These are phyloP conservation scores for Xylaria sp. DNA, from an alignment of 2,329 filamentous ascomycete species.

Conservation along the genomic window DNA sequence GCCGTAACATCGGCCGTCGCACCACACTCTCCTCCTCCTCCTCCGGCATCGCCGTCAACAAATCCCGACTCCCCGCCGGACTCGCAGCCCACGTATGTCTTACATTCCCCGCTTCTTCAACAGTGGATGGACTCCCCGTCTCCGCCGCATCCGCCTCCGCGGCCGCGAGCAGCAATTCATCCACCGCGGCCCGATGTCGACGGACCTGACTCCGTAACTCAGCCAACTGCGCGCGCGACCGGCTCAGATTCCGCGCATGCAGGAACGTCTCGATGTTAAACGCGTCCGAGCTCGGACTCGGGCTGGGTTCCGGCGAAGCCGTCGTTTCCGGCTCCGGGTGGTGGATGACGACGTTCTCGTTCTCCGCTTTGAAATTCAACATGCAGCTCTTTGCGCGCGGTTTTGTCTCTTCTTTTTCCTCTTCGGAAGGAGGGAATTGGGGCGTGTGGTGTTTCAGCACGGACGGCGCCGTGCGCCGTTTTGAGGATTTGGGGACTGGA, in stretches of 20 bases:
- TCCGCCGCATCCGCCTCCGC: conserved; percentile 15
- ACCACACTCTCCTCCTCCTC: neutral
- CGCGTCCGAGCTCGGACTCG: conserved; percentile 1
- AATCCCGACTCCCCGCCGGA: neutral
- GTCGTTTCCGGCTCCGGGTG: too few species aligned
- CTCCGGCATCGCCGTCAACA: neutral
- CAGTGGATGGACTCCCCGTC: conserved; percentile 2
- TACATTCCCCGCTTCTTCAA: neutral
- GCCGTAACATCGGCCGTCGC: conserved; percentile 6
- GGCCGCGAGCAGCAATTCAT: conserved; percentile 32
- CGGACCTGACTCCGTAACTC: conserved; percentile 45
- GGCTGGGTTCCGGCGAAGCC: too few species aligned
- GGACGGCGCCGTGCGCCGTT: conserved; percentile 1
- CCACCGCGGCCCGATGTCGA: conserved; percentile 44
- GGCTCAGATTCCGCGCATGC: conserved; percentile 41
- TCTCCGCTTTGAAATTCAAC: too few species aligned
- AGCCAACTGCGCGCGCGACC: conserved; percentile 45
- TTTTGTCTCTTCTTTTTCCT: neutral
- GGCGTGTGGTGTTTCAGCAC: conserved; percentile 3
- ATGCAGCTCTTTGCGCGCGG: too few species aligned
- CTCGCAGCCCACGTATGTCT: neutral
- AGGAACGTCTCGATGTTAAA: conserved; percentile 36
- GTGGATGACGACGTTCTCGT: neutral
- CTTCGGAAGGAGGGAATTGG: neutral
- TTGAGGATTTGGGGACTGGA: neutral